A percentile compares a stretch with the other conserved stretches of the same genome.
phyloP scores from a whole-genome alignment of 805 yeast species.

The Metschnikowia colocasiae region DNA sequence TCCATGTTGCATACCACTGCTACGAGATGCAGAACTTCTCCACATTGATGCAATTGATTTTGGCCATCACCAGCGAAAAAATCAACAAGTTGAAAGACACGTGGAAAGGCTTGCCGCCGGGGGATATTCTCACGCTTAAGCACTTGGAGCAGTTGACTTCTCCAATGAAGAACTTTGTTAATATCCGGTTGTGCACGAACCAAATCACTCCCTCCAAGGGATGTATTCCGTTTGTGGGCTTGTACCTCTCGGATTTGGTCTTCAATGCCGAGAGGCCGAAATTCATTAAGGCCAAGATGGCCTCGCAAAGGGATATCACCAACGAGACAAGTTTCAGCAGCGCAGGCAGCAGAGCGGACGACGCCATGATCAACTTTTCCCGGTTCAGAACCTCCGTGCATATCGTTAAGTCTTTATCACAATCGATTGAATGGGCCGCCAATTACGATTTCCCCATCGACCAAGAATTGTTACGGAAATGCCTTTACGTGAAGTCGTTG shows the following conservation, averaged over 20 bases:
- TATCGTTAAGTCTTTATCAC: constrained; percentile 71
- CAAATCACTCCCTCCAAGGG: constrained; percentile 64
- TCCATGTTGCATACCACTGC: constrained; percentile 80
- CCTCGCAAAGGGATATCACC: not conserved
- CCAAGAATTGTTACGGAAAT: constrained; percentile 70
- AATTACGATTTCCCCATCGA: constrained; percentile 56
- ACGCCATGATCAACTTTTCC: constrained; percentile 64
- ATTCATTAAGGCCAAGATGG: constrained; percentile 28
- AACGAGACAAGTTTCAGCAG: constrained; percentile 5
- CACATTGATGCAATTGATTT: constrained; percentile 79
- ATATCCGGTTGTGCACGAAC: constrained; percentile 60
- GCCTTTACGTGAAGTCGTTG: constrained; percentile 73
- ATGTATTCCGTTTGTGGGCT: constrained; percentile 85
- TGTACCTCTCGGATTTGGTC: constrained; percentile 78
- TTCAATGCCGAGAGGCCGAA: constrained; percentile 66
- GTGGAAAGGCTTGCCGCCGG: constrained; percentile 70
- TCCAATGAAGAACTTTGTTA: constrained; percentile 68
- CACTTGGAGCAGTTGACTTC: constrained; percentile 68
- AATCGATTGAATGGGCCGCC: constrained; percentile 81
- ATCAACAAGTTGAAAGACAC: constrained; percentile 60
- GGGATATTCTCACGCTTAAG: constrained; percentile 65
- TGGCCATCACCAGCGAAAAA: constrained; percentile 70
- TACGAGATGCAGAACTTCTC: constrained; percentile 72
- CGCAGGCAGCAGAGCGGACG: constrained; percentile 17
- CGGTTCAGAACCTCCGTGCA: constrained; percentile 73